Base-by-base conservation (phyloP, 441 rosid species). In the Erodium texanum region DNA sequence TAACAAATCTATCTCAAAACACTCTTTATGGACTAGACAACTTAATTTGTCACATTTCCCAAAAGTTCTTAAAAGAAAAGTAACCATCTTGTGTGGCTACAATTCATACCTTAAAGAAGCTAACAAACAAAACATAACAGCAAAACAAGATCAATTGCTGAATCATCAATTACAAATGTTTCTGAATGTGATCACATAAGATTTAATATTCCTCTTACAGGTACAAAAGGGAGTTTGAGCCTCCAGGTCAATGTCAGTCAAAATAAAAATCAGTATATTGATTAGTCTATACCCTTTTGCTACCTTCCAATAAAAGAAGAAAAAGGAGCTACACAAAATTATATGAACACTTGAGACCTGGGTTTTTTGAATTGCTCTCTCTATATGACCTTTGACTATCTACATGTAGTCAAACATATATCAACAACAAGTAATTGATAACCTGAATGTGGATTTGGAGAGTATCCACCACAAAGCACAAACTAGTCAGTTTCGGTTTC, bases 401-500 rank as follows among this genome's bases (percentile, higher is more conserved):
- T 52, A 59, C 64, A 10, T 29, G 7, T 24, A 20, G 64, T 20
- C 64, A 59, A 59, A 59, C 64, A 59, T 3, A 59, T 24, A 27
- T 27, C 41, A 7, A 32, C 23, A 45, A 15, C 65, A 56, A 50
- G 23, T 22, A 41, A 41, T 8, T 2, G 48, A 41, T 41, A 41
- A 41, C 48, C 48, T 41, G 48, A 27, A 4, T 27, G 29, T 27
- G 1, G 29, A 4, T 1, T 27, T 27, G 1, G 29, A 27, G 4
- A 4, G 1, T 1, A 4, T 27, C 4, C 2, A 27, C 4, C 4
- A 27, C 2, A 1, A 27, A 4, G 29, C 29, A 27, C 2, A 9
- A 24, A 45, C 73, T 77, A 84, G 52, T 85, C 96, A 12, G 67
- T 38, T 71, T 92, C 93, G 9, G 59, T 52, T 52, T 52, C 59